phyloP scores from a whole-genome alignment of 345 rosid genomes.

The Populus ilicifolia region DNA sequence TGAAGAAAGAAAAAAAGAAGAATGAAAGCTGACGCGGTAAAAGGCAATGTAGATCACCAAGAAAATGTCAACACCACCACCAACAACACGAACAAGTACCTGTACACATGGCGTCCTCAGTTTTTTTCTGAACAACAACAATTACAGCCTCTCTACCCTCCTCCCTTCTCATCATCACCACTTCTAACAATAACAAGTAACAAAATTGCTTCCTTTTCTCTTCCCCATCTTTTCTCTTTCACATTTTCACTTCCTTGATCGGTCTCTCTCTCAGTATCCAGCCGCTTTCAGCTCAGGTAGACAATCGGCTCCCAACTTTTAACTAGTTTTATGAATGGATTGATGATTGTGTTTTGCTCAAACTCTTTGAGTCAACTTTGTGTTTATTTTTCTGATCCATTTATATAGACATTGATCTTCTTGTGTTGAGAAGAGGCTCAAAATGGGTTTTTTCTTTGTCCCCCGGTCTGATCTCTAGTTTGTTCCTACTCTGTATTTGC shows the following conservation, averaged over 20 bases:
- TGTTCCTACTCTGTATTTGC: too few relatives aligned
- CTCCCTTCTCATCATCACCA: constrained; percentile 3
- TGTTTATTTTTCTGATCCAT: too few relatives aligned
- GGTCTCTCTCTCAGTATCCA: background rate
- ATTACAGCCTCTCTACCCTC: constrained; percentile 8
- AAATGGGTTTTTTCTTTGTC: background rate
- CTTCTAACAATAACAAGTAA: background rate
- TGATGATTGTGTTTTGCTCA: too few relatives aligned
- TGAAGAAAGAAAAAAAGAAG: too few relatives aligned
- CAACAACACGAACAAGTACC: constrained; percentile 13
- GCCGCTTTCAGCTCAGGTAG: constrained; percentile 4
- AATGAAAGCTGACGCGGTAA: too few relatives aligned
- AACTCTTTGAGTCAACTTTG: too few relatives aligned
- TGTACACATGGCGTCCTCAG: constrained; percentile 37
- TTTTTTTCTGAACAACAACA: constrained; percentile 25
- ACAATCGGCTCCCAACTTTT: too few relatives aligned
- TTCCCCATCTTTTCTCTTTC: constrained; percentile 7
- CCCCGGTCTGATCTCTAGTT: too few relatives aligned
- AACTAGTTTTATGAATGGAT: too few relatives aligned
- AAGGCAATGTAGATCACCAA: constrained; percentile 8
- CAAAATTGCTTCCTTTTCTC: background rate
- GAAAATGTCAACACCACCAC: background rate
- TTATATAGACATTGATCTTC: background rate
- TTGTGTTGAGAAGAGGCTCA: background rate
- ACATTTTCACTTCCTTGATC: background rate